phyloP scores from a whole-genome alignment of 306 rosid species.

The Trichosanthes truncata region DNA sequence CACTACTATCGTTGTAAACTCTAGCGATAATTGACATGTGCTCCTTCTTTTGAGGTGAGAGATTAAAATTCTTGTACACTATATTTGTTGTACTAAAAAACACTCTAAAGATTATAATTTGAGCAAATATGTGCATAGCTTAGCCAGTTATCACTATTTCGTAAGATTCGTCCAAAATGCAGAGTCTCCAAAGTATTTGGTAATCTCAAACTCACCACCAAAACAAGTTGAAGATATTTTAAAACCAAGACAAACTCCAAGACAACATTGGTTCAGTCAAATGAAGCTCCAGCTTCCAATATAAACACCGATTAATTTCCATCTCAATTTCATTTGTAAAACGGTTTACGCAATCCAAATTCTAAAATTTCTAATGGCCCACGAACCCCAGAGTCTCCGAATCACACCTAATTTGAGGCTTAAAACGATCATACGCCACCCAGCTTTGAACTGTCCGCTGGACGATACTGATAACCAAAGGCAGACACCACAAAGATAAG shows the following conservation, averaged over 20 bases:
- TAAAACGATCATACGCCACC: not conserved
- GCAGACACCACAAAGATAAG: conserved; percentile 16
- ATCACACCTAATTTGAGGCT: conserved; percentile 5
- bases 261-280: not conserved
- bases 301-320: not conserved
- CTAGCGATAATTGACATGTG: too few species aligned
- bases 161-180: too few species aligned
- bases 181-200: too few species aligned
- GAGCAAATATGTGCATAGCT: too few species aligned
- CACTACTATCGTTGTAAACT: too few species aligned
- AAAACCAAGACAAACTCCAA: not conserved
- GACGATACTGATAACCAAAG: not conserved
- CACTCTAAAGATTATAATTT: too few species aligned
- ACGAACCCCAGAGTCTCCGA: not conserved
- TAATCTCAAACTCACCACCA: too few species aligned
- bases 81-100: too few species aligned
- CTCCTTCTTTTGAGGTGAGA: too few species aligned
- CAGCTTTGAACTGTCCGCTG: conserved; percentile 20
- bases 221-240: not conserved
- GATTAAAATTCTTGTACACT: too few species aligned
- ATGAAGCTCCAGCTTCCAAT: not conserved
- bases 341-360: not conserved
- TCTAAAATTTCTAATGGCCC: not conserved
- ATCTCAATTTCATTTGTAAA: not conserved
- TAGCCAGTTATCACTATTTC: too few species aligned